Percentiles rank a stretch among this genome's conserved stretches.
phyloP scores from a whole-genome alignment of 805 yeast genomes.

The Saccharomycopsis sp. region DNA sequence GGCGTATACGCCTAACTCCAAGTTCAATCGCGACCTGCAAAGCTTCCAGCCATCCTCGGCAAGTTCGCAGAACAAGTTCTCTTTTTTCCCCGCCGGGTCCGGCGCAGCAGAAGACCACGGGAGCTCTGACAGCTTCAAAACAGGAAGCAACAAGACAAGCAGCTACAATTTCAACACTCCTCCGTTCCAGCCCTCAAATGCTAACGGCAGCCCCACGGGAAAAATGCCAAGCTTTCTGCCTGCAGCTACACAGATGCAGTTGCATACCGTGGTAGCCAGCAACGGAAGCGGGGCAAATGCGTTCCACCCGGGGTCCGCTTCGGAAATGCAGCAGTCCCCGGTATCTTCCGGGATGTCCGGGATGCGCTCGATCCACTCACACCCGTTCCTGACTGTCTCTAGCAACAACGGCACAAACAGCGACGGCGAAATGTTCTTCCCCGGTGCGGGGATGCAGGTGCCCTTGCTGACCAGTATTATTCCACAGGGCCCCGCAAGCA shows the following conservation, averaged over 20 bases:
- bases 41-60: constrained; percentile 42
- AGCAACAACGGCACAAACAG: not conserved
- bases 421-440: not conserved
- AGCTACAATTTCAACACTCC: constrained; percentile 33
- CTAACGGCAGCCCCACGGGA: not conserved
- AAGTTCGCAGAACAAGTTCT: constrained; percentile 21
- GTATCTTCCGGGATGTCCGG: not conserved
- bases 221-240: not conserved
- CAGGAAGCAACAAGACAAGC: not conserved
- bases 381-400: not conserved
- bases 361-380: not conserved
- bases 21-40: constrained; percentile 51
- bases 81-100: constrained; percentile 28
- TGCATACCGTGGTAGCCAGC: not conserved
- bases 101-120: too few species aligned
- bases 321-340: not conserved
- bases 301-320: not conserved
- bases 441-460: too few species aligned
- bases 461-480: too few species aligned
- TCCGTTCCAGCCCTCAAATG: constrained; percentile 31
- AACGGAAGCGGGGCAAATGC: not conserved
- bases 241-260: not conserved
- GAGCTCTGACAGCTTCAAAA: not conserved
- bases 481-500: too few species aligned
- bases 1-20: constrained; percentile 17